Evolutionary conservation across 805 yeast genomes (phyloP).

Genomic region (Yamadazyma akitaensis): DNA sequence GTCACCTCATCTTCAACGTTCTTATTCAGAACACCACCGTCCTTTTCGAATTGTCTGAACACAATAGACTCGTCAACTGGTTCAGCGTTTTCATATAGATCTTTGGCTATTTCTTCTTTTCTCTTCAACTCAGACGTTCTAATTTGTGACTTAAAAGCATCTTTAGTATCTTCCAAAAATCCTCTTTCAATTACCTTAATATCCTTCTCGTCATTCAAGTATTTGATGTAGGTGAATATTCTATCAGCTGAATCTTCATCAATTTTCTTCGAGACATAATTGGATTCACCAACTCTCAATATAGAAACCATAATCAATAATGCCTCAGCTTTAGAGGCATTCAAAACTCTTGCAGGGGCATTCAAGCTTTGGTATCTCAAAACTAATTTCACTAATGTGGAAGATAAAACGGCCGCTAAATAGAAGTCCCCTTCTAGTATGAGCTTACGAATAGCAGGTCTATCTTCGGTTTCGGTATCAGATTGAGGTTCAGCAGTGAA

Average conservation of each 20-base stretch:
- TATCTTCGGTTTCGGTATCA: constrained; percentile 30
- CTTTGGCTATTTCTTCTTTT: constrained; percentile 53
- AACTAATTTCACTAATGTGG: constrained; percentile 84
- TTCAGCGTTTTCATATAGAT: constrained; percentile 59
- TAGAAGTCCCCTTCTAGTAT: constrained; percentile 87
- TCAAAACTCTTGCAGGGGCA: constrained; percentile 53
- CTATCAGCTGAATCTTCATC: constrained; percentile 98
- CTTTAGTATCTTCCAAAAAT: constrained; percentile 83
- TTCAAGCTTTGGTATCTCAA: constrained; percentile 65
- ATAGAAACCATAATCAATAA: constrained; percentile 88
- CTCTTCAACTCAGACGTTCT: constrained; percentile 56
- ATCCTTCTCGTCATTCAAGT: constrained; percentile 65
- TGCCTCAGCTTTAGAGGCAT: constrained; percentile 93
- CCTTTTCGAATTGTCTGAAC: constrained; percentile 72
- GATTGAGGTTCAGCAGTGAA: constrained; percentile 52
- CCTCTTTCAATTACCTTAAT: constrained; percentile 55
- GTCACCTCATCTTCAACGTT: constrained; percentile 53
- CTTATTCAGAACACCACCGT: constrained; percentile 16
- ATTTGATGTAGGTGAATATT: constrained; percentile 79
- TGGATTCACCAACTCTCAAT: constrained; percentile 79
- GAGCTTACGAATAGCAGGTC: constrained; percentile 77
- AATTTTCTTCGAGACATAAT: constrained; percentile 65
- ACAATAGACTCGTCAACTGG: constrained; percentile 74
- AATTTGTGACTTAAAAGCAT: constrained; percentile 75
- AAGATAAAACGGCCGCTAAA: constrained; percentile 81